Percentiles rank a stretch among this genome's conserved stretches.
phyloP scores from a whole-genome alignment of 1,284 basidiomycete genomes.

The Xerocomus amazonicus region DNA sequence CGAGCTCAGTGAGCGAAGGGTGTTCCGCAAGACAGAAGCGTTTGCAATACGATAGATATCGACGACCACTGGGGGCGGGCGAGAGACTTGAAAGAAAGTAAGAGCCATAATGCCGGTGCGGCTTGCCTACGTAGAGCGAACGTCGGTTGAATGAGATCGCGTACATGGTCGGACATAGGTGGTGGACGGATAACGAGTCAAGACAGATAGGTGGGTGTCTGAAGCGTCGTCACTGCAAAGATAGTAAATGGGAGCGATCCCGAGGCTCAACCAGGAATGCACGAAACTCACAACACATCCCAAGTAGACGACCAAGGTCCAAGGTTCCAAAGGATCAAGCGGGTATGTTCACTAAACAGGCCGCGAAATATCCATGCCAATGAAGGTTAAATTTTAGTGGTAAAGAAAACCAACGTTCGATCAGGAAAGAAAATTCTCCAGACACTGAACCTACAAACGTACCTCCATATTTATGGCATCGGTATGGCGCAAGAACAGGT shows the following conservation, averaged over 20 bases:
- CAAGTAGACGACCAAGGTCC: neutral
- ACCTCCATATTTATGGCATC: slow-evolving; percentile 4
- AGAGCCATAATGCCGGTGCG: neutral
- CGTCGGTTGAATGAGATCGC: neutral
- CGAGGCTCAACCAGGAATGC: neutral
- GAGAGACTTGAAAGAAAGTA: neutral
- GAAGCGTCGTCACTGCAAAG: neutral
- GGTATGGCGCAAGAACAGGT: neutral
- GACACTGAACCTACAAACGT: slow-evolving; percentile 1
- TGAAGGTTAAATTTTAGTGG: neutral
- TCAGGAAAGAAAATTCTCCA: neutral
- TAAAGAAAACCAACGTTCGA: neutral
- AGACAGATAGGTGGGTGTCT: neutral
- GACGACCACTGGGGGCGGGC: neutral
- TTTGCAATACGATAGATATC: neutral
- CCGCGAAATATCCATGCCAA: neutral
- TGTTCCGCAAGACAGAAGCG: neutral
- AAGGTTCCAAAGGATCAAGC: neutral
- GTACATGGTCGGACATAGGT: neutral
- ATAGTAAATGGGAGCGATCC: neutral
- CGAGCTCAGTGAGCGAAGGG: neutral
- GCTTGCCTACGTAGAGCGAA: neutral
- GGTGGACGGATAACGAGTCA: neutral
- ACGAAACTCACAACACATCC: neutral
- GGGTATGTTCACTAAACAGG: neutral